Percentiles rank a stretch among this genome's conserved stretches.
Evolutionary conservation across 352 stramenopile species (phyloP).

Genomic region (Phytophthora boehmeriae): DNA sequence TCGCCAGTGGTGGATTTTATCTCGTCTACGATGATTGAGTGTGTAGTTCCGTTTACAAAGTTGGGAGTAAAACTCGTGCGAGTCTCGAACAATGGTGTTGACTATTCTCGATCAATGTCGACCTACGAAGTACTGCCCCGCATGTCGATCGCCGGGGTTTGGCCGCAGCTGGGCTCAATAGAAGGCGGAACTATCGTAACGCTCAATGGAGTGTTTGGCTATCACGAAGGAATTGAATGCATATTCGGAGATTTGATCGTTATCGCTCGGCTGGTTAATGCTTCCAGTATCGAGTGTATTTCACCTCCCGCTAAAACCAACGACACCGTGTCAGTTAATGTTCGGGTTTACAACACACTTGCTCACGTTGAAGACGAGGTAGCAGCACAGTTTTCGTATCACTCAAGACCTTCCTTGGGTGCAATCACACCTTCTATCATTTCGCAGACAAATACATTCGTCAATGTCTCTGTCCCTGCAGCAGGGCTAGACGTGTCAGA

Average conservation of each 20-base stretch:
- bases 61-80: conserved; percentile 45
- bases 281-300: conserved; percentile 40
- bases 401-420: conserved; percentile 25
- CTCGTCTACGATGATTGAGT: conserved; percentile 55
- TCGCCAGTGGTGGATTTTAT: conserved; percentile 41
- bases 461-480: conserved; percentile 36
- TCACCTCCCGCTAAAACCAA: conserved; percentile 22
- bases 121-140: conserved; percentile 37
- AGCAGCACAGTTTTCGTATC: conserved; percentile 33
- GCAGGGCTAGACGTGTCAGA: conserved; percentile 29
- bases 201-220: conserved; percentile 45
- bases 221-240: conserved; percentile 40
- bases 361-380: conserved; percentile 17
- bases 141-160: conserved; percentile 44
- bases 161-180: conserved; percentile 33
- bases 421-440: conserved; percentile 37
- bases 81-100: conserved; percentile 65
- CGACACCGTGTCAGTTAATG: conserved; percentile 21
- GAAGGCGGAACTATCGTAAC: conserved; percentile 46
- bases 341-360: conserved; percentile 37
- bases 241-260: conserved; percentile 43
- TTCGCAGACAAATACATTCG: conserved; percentile 25
- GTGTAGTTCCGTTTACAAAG: conserved; percentile 51
- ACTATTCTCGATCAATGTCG: conserved; percentile 38
- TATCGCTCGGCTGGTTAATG: conserved; percentile 22